Conservation (phyloP, 345 rosid species). For the Salix arbutifolia region DNA sequence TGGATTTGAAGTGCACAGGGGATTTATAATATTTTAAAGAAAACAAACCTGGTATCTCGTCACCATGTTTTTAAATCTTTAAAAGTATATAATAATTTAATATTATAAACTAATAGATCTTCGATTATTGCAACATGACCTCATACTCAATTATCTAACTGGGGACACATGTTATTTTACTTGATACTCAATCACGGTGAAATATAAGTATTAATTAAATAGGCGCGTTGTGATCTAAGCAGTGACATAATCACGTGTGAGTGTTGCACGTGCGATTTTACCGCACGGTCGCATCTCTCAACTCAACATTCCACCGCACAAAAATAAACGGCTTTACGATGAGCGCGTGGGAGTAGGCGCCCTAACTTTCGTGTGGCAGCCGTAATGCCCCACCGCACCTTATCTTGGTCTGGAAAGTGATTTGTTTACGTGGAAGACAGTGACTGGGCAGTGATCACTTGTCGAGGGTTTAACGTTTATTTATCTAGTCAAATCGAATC, state of each 20-base stretch:
- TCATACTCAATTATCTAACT: not conserved
- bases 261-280: not conserved
- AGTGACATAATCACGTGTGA: conserved; percentile 8
- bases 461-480: not conserved
- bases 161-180: not conserved
- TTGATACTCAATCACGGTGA: too few species aligned
- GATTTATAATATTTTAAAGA: not conserved
- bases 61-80: not conserved
- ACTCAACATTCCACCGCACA: not conserved
- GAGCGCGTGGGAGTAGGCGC: not conserved
- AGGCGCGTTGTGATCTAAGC: conserved; percentile 14
- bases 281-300: not conserved
- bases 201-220: not conserved
- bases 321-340: not conserved
- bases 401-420: conserved; percentile 2
- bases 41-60: not conserved
- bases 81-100: not conserved
- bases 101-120: not conserved
- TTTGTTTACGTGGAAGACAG: conserved; percentile 22
- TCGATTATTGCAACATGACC: not conserved
- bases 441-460: not conserved
- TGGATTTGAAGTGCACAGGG: too few species aligned
- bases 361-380: too few species aligned
- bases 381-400: conserved; percentile 3
- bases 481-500: not conserved